A percentile compares a stretch with the other conserved stretches of the same genome.
These are phyloP conservation scores for Abelmoschus esculentus DNA, from an alignment of 345 rosid genomes.

Conservation along the genomic window DNA sequence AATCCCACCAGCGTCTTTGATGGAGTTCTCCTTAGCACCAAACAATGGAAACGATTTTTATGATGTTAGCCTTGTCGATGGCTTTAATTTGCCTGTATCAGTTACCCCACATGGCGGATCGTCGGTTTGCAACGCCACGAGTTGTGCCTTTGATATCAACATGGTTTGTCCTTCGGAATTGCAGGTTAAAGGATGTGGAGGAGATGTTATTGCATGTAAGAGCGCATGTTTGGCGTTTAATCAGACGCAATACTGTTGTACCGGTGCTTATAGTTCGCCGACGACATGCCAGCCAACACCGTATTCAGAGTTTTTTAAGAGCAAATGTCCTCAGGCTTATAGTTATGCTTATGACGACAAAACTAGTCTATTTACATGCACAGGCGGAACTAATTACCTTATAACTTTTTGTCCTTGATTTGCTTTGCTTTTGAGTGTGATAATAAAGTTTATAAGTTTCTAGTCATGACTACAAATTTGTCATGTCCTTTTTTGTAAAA, in stretches of 20 bases:
- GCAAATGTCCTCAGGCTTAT: conserved; percentile 50
- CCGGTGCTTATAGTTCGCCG: conserved; percentile 21
- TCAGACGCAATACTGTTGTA: conserved; percentile 39
- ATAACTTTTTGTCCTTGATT: conserved; percentile 9
- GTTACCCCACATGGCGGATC: conserved; percentile 62
- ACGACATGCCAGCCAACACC: conserved; percentile 20
- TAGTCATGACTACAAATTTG: no score
- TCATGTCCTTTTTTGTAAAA: no score
- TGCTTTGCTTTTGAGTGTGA: no score
- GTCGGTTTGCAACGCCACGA: not conserved
- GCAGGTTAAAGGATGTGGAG: conserved; percentile 7
- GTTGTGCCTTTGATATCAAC: conserved; percentile 31
- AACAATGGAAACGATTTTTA: conserved; percentile 27
- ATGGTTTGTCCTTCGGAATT: conserved; percentile 39
- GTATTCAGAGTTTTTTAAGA: conserved; percentile 39
- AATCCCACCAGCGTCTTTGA: conserved; percentile 32
- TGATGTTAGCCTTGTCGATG: conserved; percentile 22
- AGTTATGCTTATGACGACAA: conserved; percentile 46
- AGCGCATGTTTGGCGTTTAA: conserved; percentile 30
- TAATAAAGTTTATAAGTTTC: no score
- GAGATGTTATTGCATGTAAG: conserved; percentile 19
- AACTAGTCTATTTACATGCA: conserved; percentile 33
- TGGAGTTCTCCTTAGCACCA: conserved; percentile 29
- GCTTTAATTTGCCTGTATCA: conserved; percentile 34
- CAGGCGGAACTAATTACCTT: conserved; percentile 20